Base-by-base conservation (phyloP, 148 eudicot genomes). In the Camellia granthamiana region DNA sequence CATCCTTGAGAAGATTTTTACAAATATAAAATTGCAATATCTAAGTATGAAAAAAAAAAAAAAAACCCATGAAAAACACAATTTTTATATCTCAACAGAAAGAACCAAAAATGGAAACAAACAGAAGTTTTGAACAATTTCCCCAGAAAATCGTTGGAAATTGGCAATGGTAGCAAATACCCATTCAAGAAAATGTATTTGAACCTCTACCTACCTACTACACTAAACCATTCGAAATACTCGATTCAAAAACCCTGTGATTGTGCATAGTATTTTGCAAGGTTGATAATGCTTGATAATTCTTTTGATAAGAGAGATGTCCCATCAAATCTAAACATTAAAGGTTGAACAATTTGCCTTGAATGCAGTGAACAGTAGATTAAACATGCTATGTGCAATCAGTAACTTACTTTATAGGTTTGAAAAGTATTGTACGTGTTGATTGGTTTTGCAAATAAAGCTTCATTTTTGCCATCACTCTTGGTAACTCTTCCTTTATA, bases 341-440 rank as follows among this genome's bases (percentile, higher is more conserved):
- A 54, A 60, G 18, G 43, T 54, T 23, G 10, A 72, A 72, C 60
- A 52, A 72, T 72, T 55, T 72, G 75, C 41, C 41, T 42, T 18
- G 51, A 76, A 23, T 76, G 62, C 43, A 5, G 42, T 47, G 13
- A 47, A 23, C 21, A 30, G 38, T 38, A 78, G 21, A 59, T 41
- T 42, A 30, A 46, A 63, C 66, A 67, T 3, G 43, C 19, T 0
- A 44, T 11, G 67, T 15, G 81, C 66, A 69, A 38, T 42, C 47
- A 21, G 83, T 58, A 82, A 77, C 93, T 86, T 89, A 93, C 99
- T 90, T 96, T 58, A 96, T 93, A 46, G 99, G 99, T 88, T 90
- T 96, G 89, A 96, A 96, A 82, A 93, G 97, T 84, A 96, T 92
- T 51, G 99, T 85, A 72, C 97, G 92, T 3, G 99, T 96, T 49